Evolutionary conservation across 495 filamentous ascomycete species (phyloP), one percentile per base, ranked within the genome.

Genomic region (Echria macrotheca): DNA sequence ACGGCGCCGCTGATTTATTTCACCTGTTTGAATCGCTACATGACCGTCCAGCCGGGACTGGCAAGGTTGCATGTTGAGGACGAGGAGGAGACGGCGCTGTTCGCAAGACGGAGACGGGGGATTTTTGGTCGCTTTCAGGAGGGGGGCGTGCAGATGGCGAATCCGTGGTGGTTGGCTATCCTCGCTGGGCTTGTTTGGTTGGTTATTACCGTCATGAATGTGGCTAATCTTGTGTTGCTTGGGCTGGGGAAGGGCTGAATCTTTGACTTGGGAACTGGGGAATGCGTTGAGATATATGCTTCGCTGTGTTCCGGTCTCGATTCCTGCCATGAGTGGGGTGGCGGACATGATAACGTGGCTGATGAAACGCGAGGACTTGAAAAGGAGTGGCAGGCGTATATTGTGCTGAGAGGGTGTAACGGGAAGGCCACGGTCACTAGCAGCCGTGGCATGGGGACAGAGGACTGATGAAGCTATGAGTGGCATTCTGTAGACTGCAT

Each of bases 1-100:
- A 81, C 77, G 9, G 87, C 87, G 3, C 90, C 90, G 15, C 68
- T 96, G 17, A 85, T 96, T 54, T 96, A 83, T 63, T 95, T 95
- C 57, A 96, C 90, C 1, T 88, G 85, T 50, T 73, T 82, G 36
- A 82, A 84, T 50, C 77, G 80, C 54, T 93, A 87, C 61, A 95
- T 96, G 90, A 85, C 76, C 18, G 87, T 88, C 5, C 58, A 66
- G 54, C 50, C 54, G 12, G 61, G 69, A 39, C 43, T 49, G 45
- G 63, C 70, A 17, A 47, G 66, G 25, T 61, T 62, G 23, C 64
- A 58, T 15, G 47, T 46, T 32, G 49, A 59, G 24, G 57, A 50
- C 8, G 45, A 26, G 12, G 48, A 47, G 11, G 57, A 61, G 14
- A 42, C 14, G 39, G 31, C 23, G 3, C 15, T 54, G 40, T 57